Evolutionary conservation across 192 early-diverging fungal species (phyloP).

Genomic region (Gryganskiella cystojenkinii): DNA sequence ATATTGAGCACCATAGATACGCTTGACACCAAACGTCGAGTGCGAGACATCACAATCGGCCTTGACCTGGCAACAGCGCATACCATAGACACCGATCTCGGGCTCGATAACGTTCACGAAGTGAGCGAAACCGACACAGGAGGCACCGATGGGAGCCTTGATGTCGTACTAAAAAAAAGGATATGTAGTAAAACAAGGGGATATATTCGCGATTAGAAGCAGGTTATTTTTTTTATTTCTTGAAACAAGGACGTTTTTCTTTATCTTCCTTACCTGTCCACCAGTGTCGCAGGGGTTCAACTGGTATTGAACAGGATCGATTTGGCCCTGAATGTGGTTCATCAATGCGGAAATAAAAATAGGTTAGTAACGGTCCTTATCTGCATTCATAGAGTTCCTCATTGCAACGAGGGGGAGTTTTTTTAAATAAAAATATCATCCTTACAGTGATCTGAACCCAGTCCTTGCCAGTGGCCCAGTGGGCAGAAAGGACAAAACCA

Average conservation of each 20-base stretch:
- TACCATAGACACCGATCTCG: conserved; percentile 53
- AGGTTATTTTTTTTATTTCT: neutral
- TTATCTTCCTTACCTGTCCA: neutral
- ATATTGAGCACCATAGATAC: conserved; percentile 33
- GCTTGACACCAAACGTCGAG: conserved; percentile 27
- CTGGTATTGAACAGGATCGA: conserved; percentile 35
- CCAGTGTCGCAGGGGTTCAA: conserved; percentile 44
- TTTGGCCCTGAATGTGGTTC: conserved; percentile 26
- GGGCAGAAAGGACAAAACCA: conserved; percentile 60
- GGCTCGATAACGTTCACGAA: conserved; percentile 63
- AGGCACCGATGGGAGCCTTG: conserved; percentile 51
- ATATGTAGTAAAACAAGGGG: neutral
- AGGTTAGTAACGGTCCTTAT: no score
- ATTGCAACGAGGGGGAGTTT: no score
- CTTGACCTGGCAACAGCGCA: conserved; percentile 56
- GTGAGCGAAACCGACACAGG: conserved; percentile 50
- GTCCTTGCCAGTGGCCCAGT: conserved; percentile 49
- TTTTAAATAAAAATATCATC: no score
- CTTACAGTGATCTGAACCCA: conserved; percentile 66
- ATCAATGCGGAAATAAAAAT: neutral
- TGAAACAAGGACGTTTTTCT: neutral
- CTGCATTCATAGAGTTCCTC: no score
- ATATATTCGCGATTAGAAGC: no score
- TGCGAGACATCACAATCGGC: conserved; percentile 28
- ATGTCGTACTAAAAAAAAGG: conserved; percentile 21